Conservation (phyloP, 768 basidiomycete species). For the Auricularia auricula-judae region DNA sequence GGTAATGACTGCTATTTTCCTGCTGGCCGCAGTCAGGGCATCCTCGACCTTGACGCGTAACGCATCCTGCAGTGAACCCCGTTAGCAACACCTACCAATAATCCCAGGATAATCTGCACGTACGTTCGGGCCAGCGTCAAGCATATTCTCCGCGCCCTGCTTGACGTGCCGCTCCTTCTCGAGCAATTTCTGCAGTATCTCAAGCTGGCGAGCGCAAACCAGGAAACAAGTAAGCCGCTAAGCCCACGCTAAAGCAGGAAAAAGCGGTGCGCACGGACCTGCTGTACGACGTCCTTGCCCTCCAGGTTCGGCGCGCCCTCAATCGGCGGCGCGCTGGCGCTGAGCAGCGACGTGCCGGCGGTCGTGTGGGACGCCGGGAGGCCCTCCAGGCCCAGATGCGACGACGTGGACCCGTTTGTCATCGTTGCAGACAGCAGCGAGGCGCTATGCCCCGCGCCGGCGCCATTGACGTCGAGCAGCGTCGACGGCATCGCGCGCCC, state of each 20-base stretch:
- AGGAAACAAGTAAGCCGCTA: not conserved
- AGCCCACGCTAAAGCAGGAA: not conserved
- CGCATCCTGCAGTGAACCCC: slow-evolving; percentile 32
- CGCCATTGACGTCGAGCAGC: not conserved
- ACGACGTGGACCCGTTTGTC: not conserved
- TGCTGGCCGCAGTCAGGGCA: slow-evolving; percentile 65
- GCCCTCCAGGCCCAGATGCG: not conserved
- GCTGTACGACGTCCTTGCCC: slow-evolving; percentile 33
- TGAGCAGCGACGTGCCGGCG: not conserved
- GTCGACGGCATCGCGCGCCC: not conserved
- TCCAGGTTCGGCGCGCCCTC: slow-evolving; percentile 31
- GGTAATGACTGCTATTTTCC: slow-evolving; percentile 58
- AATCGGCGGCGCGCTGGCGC: not conserved
- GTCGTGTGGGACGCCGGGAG: too few species aligned
- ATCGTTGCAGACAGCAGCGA: not conserved
- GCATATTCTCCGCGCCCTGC: slow-evolving; percentile 85
- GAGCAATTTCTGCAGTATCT: slow-evolving; percentile 53
- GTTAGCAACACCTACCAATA: not conserved
- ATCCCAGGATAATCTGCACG: slow-evolving; percentile 9
- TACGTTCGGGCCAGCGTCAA: slow-evolving; percentile 55
- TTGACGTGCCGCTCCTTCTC: slow-evolving; percentile 73
- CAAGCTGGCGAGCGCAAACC: slow-evolving; percentile 36
- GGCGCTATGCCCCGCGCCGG: not conserved
- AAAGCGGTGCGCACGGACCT: slow-evolving; percentile 15
- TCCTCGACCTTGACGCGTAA: slow-evolving; percentile 63